phyloP scores from a whole-genome alignment of 495 filamentous ascomycete species.

The Penicillium bovifimosum region DNA sequence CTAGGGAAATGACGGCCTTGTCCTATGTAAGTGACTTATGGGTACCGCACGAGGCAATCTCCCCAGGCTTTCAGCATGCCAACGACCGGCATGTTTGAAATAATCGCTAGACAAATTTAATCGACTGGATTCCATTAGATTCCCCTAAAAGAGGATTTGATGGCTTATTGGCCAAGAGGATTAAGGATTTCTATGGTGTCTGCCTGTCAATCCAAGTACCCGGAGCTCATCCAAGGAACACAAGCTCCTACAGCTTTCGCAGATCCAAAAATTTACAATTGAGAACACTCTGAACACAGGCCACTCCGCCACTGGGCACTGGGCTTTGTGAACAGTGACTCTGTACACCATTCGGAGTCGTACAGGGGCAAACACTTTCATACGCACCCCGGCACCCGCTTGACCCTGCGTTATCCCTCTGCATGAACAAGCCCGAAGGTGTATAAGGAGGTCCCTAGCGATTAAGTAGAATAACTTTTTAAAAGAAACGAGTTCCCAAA shows the following conservation, averaged over 20 bases:
- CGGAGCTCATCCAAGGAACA: neutral
- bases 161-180: neutral
- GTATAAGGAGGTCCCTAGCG: too few species aligned
- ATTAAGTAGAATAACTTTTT: too few species aligned
- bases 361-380: neutral
- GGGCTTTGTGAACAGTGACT: neutral
- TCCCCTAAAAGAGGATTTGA: too few species aligned
- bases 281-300: neutral
- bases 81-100: too few species aligned
- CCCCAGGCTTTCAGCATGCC: too few species aligned
- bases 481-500: too few species aligned
- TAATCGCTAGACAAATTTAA: neutral
- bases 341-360: neutral
- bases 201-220: neutral
- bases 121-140: neutral
- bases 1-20: too few species aligned
- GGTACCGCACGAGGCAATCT: too few species aligned
- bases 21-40: too few species aligned
- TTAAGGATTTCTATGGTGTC: neutral
- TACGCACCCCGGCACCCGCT: neutral
- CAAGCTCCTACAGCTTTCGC: neutral
- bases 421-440: neutral
- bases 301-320: neutral
- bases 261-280: neutral
- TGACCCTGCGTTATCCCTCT: neutral